Percentiles rank a stretch among this genome's conserved stretches.
Conservation (phyloP, 352 stramenopile species). For the Phytophthora ramorum region DNA sequence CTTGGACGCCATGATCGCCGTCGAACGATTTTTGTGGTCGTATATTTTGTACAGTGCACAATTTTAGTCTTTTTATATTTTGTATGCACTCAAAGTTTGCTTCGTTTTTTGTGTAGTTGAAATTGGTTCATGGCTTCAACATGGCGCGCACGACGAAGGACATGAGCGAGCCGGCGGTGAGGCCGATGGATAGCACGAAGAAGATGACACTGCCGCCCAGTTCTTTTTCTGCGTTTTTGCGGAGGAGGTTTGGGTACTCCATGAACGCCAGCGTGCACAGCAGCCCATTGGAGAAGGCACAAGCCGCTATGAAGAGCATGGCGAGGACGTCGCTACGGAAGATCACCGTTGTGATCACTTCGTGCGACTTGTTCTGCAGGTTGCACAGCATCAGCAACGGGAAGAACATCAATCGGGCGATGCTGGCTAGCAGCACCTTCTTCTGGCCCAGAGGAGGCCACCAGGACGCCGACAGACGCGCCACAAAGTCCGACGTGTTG, state of each 20-base stretch:
- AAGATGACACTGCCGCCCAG: constrained; percentile 84
- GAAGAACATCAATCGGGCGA: constrained; percentile 61
- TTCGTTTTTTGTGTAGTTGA: constrained; percentile 8
- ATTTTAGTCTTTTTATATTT: constrained; percentile 6
- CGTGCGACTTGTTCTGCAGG: constrained; percentile 69
- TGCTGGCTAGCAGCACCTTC: constrained; percentile 45
- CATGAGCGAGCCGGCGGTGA: constrained; percentile 76
- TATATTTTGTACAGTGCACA: neutral
- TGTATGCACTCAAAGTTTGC: neutral
- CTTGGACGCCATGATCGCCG: constrained; percentile 63
- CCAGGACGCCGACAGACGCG: constrained; percentile 58
- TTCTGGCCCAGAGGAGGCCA: constrained; percentile 39
- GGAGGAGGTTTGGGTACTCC: constrained; percentile 70
- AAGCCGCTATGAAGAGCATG: constrained; percentile 61
- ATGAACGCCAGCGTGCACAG: constrained; percentile 80
- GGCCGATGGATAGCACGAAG: constrained; percentile 77
- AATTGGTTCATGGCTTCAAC: constrained; percentile 62
- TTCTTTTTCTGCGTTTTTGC: constrained; percentile 70
- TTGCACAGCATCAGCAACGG: constrained; percentile 83
- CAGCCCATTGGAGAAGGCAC: constrained; percentile 77
- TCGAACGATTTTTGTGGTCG: constrained; percentile 18
- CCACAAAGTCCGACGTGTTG: constrained; percentile 77
- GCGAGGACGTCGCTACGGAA: constrained; percentile 77
- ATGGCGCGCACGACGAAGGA: constrained; percentile 80
- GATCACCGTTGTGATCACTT: constrained; percentile 73